A percentile compares a stretch with the other conserved stretches of the same genome.
Evolutionary conservation across 371 early-diverging fungal genomes (phyloP).

Genomic region (Enterocytospora artemiae): DNA sequence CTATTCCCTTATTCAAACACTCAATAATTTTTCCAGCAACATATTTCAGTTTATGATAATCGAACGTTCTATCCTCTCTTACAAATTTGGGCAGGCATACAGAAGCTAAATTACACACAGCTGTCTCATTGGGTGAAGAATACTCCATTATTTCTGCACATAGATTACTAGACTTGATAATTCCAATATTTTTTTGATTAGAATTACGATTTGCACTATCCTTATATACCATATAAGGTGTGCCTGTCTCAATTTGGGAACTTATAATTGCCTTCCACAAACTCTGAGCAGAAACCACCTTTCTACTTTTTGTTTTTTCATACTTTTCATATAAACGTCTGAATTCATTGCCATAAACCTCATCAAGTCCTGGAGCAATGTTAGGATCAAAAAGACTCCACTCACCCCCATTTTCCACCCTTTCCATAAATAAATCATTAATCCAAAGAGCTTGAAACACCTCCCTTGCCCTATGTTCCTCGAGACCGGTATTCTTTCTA

Average conservation of each 20-base stretch:
- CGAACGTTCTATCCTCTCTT: constrained; percentile 53
- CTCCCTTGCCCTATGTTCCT: constrained; percentile 88
- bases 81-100: constrained; percentile 89
- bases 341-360: constrained; percentile 87
- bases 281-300: constrained; percentile 70
- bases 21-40: constrained; percentile 72
- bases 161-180: constrained; percentile 70
- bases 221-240: constrained; percentile 96
- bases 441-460: constrained; percentile 93
- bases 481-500: constrained; percentile 93
- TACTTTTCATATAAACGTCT: constrained; percentile 73
- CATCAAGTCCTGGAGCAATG: constrained; percentile 77
- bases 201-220: constrained; percentile 89
- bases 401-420: constrained; percentile 79
- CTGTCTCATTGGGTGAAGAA: constrained; percentile 83
- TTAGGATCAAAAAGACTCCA: constrained; percentile 94
- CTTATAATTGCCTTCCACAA: constrained; percentile 94
- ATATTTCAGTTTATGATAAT: constrained; percentile 44
- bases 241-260: constrained; percentile 93
- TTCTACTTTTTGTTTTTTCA: constrained; percentile 70
- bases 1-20: constrained; percentile 91
- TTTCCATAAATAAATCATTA: constrained; percentile 95
- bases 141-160: constrained; percentile 82
- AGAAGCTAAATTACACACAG: constrained; percentile 95
- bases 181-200: constrained; percentile 87